Base-by-base conservation (phyloP, 2,329 filamentous ascomycete species). In the Pseudogymnoascus sp. region DNA sequence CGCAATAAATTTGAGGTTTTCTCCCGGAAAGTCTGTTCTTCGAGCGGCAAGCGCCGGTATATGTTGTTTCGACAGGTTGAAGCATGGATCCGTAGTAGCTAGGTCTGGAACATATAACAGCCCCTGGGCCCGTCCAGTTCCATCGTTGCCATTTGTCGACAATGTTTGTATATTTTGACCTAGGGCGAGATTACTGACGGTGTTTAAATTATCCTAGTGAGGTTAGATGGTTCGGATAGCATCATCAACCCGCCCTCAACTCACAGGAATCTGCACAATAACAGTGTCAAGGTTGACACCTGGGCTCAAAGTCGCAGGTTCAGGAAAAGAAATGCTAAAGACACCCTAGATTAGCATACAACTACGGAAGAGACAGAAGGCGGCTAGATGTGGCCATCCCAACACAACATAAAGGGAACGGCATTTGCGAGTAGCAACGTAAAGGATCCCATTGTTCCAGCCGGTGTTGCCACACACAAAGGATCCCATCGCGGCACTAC, bases 81-180 rank as follows among this genome's bases (percentile, higher is more conserved):
- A 80, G 76, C 92, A 97, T 0, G 79, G 75, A 66, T 88, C 81
- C 63, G 79, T 73, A 10, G 71, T 63, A 5, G 76, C 73, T 42
- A 96, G 80, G 65, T 87, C 84, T 4, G 93, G 94, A 1, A 96
- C 88, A 73, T 94, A 97, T 63, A 97, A 81, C 14, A 97, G 82
- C 65, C 93, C 93, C 67, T 85, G 83, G 37, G 94, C 84, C 62
- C 84, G 78, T 67, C 87, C 84, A 40, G 79, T 74, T 7, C 79
- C 79, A 33, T 82, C 79, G 61, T 84, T 80, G 72, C 84, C 86
- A 65, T 85, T 88, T 33, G 82, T 84, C 2, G 90, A 90, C 12
- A 97, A 79, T 0, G 91, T 95, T 50, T 87, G 90, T 61, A 96
- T 82, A 56, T 56, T 56, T 21, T 33, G 16, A 14, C 16, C 50